Percentiles rank a stretch among this genome's conserved stretches.
Evolutionary conservation across 75 land plant species (phyloP).

Genomic region (Isoetes taiwanensis): DNA sequence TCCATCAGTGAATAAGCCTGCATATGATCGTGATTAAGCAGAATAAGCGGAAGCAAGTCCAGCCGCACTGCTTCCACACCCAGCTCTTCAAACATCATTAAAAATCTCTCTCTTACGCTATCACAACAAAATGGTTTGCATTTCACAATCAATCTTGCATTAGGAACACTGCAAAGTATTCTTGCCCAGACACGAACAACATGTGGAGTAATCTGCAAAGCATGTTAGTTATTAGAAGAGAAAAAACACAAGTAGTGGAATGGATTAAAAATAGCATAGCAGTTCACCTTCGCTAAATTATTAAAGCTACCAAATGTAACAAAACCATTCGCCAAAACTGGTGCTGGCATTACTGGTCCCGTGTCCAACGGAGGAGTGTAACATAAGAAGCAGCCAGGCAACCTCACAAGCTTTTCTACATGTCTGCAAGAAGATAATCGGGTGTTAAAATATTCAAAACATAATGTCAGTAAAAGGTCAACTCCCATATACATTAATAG

Average conservation of each 20-base stretch:
- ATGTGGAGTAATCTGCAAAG: conserved; percentile 76
- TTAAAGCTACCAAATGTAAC: conserved; percentile 99
- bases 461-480: too few species aligned
- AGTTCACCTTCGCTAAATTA: conserved; percentile 86
- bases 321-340: conserved; percentile 87
- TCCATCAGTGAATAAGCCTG: conserved; percentile 97
- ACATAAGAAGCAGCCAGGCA: conserved; percentile 90
- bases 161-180: conserved; percentile 84
- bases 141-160: conserved; percentile 85
- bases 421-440: conserved; percentile 55
- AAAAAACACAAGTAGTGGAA: too few species aligned
- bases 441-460: too few species aligned
- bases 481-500: too few species aligned
- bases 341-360: conserved; percentile 69
- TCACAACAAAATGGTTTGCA: conserved; percentile 99
- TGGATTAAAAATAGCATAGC: too few species aligned
- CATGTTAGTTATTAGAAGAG: too few species aligned
- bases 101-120: conserved; percentile 78
- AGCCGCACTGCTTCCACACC: conserved; percentile 82
- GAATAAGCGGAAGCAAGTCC: conserved; percentile 85
- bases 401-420: conserved; percentile 81
- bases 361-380: conserved; percentile 95
- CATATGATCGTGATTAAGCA: conserved; percentile 99
- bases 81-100: conserved; percentile 69
- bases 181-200: conserved; percentile 92